A percentile compares a stretch with the other conserved stretches of the same genome.
Evolutionary conservation across 1,139 yeast species (phyloP).

Genomic region (Taiozyma sp.): DNA sequence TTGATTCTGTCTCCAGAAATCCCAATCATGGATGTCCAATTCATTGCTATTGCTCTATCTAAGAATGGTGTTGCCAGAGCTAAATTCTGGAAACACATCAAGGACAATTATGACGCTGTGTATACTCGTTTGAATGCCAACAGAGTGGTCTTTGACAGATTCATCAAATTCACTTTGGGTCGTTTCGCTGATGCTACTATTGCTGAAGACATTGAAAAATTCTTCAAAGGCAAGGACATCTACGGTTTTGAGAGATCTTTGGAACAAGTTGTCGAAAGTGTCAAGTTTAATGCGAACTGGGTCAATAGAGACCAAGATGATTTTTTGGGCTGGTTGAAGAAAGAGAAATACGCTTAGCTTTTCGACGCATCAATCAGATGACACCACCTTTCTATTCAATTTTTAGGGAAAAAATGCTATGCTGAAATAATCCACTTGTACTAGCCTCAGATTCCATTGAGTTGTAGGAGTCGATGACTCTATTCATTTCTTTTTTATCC

Average conservation of each 20-base stretch:
- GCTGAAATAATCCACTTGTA: neutral
- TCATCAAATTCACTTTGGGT: conserved; percentile 48
- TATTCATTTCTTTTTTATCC: no score
- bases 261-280: conserved; percentile 49
- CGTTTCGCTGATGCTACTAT: conserved; percentile 42
- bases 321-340: conserved; percentile 31
- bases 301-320: conserved; percentile 50
- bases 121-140: conserved; percentile 47
- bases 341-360: neutral
- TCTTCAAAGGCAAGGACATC: conserved; percentile 52
- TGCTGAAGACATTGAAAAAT: conserved; percentile 40
- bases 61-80: conserved; percentile 46
- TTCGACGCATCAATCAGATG: neutral
- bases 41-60: conserved; percentile 42
- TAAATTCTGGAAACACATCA: conserved; percentile 52
- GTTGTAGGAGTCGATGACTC: neutral
- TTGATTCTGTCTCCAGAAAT: conserved; percentile 30
- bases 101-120: conserved; percentile 46
- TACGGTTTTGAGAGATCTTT: conserved; percentile 59
- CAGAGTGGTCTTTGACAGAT: conserved; percentile 61
- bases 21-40: conserved; percentile 73
- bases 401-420: neutral
- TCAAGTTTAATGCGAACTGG: conserved; percentile 48
- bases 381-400: no score
- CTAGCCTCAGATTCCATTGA: neutral